Percentiles rank a stretch among this genome's conserved stretches.
Conservation (phyloP, 306 rosid genomes). For the Ormosia emarginata region DNA sequence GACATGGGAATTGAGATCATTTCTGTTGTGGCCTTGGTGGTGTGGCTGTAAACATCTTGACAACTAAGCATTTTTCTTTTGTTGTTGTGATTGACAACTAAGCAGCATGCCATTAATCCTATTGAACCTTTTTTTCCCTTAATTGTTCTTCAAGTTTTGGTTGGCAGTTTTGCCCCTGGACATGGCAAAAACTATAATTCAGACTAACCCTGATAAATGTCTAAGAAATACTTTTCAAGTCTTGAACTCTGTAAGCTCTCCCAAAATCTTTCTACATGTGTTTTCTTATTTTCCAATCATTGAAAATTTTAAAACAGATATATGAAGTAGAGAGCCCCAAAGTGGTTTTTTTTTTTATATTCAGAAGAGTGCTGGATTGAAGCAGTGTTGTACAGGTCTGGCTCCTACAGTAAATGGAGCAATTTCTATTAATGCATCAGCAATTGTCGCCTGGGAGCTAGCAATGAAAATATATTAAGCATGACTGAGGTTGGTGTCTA, state of each 20-base stretch:
- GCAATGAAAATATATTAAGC: slow-evolving; percentile 64
- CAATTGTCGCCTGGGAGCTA: slow-evolving; percentile 90
- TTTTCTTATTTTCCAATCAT: background rate
- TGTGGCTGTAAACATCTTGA: slow-evolving; percentile 49
- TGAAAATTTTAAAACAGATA: background rate
- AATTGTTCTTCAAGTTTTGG: slow-evolving; percentile 67
- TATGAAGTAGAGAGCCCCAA: background rate
- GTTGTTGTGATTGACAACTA: background rate
- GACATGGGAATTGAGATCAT: slow-evolving; percentile 61
- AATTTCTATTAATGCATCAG: slow-evolving; percentile 90
- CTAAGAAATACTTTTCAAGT: slow-evolving; percentile 68
- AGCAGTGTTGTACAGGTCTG: slow-evolving; percentile 83
- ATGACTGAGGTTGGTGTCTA: slow-evolving; percentile 32
- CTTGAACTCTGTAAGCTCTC: slow-evolving; percentile 55
- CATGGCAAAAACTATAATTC: slow-evolving; percentile 88
- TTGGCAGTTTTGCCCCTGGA: slow-evolving; percentile 88
- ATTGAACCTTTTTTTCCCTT: background rate
- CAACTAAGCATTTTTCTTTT: slow-evolving; percentile 17
- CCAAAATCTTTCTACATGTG: background rate
- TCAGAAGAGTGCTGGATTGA: slow-evolving; percentile 64
- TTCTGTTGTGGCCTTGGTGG: slow-evolving; percentile 25
- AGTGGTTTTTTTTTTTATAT: slow-evolving; percentile 41
- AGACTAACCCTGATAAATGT: slow-evolving; percentile 62
- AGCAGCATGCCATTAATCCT: background rate
- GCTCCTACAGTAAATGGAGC: slow-evolving; percentile 85